phyloP scores from a whole-genome alignment of 768 basidiomycete species.

The Auriscalpium vulgare region DNA sequence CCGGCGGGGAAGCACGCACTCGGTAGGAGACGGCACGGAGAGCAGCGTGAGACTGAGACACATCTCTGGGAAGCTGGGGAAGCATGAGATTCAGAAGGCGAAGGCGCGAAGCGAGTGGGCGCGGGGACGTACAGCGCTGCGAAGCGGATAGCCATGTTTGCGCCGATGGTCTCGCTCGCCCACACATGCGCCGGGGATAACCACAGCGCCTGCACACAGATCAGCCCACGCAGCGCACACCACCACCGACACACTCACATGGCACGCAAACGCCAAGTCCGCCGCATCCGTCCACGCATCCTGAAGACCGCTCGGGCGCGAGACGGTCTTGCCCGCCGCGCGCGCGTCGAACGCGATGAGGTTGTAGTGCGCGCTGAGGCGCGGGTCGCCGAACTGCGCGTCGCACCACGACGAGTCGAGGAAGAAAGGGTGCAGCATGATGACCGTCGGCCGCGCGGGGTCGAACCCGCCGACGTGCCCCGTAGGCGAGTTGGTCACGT shows the following conservation, averaged over 20 bases:
- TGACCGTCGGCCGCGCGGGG: slow-evolving; percentile 18
- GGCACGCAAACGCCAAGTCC: slow-evolving; percentile 19
- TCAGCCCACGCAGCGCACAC: neutral
- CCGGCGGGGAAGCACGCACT: neutral
- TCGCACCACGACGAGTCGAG: slow-evolving; percentile 21
- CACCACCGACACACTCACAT: slow-evolving; percentile 2
- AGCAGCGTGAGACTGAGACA: slow-evolving; percentile 14
- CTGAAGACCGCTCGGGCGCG: slow-evolving; percentile 15
- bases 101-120: neutral
- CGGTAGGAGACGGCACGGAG: slow-evolving; percentile 7
- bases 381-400: slow-evolving; percentile 19
- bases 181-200: slow-evolving; percentile 21
- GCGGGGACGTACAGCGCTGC: slow-evolving; percentile 11
- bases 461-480: slow-evolving; percentile 18
- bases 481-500: slow-evolving; percentile 20
- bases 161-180: slow-evolving; percentile 19
- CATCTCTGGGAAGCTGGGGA: slow-evolving; percentile 13
- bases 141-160: slow-evolving; percentile 19
- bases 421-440: slow-evolving; percentile 22
- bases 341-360: slow-evolving; percentile 23
- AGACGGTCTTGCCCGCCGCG: slow-evolving; percentile 16
- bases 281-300: slow-evolving; percentile 24
- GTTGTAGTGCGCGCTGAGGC: slow-evolving; percentile 17
- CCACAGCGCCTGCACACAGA: slow-evolving; percentile 14
- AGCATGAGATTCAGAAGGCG: neutral